phyloP scores from a whole-genome alignment of 2,329 filamentous ascomycete species.

The Aschersonia sp. region DNA sequence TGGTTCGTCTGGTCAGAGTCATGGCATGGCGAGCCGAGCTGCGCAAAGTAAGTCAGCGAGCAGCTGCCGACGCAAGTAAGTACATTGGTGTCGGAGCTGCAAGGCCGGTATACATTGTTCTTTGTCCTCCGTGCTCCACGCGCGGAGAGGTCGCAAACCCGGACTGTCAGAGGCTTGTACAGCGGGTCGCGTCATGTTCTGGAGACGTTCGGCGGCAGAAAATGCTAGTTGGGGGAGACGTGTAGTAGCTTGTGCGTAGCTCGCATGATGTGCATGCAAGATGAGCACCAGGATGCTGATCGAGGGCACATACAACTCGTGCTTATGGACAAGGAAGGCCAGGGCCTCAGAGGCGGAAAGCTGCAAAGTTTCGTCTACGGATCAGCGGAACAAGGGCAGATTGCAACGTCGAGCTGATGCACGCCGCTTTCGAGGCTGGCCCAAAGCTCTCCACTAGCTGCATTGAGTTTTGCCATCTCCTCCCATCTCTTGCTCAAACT shows the following conservation, averaged over 20 bases:
- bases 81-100: slow-evolving; percentile 2
- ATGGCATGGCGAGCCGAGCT: neutral
- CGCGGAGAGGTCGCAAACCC: neutral
- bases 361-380: too few species aligned
- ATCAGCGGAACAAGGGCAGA: too few species aligned
- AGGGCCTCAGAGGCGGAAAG: too few species aligned
- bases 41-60: too few species aligned
- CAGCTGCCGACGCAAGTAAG: neutral
- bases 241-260: neutral
- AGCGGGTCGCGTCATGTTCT: neutral
- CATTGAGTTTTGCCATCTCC: too few species aligned
- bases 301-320: neutral
- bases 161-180: neutral
- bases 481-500: too few species aligned
- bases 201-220: neutral
- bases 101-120: neutral
- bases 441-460: too few species aligned
- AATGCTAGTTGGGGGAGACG: neutral
- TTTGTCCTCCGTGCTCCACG: neutral
- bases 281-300: neutral
- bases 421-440: too few species aligned
- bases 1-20: neutral
- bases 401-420: too few species aligned
- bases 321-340: too few species aligned
- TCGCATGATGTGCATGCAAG: neutral